These are phyloP conservation scores for Hirsutella minnesotensis DNA, from an alignment of 2,329 filamentous ascomycete species.

Conservation along the genomic window DNA sequence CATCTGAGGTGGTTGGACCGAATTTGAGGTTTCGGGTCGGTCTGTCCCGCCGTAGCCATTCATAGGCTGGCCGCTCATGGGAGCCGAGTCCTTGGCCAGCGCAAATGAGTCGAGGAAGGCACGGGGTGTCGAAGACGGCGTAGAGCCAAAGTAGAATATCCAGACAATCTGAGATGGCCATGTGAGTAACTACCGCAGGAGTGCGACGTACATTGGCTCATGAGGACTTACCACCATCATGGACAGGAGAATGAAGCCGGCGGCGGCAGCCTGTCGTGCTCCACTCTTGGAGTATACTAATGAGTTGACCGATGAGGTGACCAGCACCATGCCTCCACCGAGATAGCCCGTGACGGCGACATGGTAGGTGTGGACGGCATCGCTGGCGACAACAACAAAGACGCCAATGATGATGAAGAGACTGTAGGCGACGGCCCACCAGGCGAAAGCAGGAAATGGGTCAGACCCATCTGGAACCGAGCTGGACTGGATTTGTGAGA, in stretches of 20 bases:
- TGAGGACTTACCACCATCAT: constrained; percentile 68
- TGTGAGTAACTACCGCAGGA: constrained; percentile 5
- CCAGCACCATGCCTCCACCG: constrained; percentile 69
- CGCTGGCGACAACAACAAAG: constrained; percentile 70
- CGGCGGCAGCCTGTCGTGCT: constrained; percentile 73
- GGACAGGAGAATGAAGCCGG: constrained; percentile 85
- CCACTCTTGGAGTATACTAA: constrained; percentile 67
- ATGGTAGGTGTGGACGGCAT: constrained; percentile 78
- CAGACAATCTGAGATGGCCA: constrained; percentile 61
- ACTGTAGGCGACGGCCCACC: constrained; percentile 85
- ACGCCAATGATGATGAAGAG: constrained; percentile 73
- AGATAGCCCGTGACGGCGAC: constrained; percentile 86
- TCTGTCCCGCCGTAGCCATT: constrained; percentile 58
- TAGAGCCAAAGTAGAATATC: constrained; percentile 98
- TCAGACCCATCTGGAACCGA: constrained; percentile 10
- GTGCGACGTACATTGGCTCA: background rate
- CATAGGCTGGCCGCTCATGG: constrained; percentile 58
- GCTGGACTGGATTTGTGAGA: constrained; percentile 45
- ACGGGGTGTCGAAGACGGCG: constrained; percentile 73
- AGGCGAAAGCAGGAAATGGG: constrained; percentile 72
- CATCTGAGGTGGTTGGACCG: constrained; percentile 77
- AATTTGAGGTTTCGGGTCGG: constrained; percentile 75
- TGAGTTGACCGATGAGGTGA: constrained; percentile 75
- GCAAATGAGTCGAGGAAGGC: constrained; percentile 94
- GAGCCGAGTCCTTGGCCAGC: constrained; percentile 71